Evolutionary conservation across 1,284 basidiomycete genomes (phyloP), one percentile per base, ranked within the genome.

Genomic region (Ceratobasidium sp.): DNA sequence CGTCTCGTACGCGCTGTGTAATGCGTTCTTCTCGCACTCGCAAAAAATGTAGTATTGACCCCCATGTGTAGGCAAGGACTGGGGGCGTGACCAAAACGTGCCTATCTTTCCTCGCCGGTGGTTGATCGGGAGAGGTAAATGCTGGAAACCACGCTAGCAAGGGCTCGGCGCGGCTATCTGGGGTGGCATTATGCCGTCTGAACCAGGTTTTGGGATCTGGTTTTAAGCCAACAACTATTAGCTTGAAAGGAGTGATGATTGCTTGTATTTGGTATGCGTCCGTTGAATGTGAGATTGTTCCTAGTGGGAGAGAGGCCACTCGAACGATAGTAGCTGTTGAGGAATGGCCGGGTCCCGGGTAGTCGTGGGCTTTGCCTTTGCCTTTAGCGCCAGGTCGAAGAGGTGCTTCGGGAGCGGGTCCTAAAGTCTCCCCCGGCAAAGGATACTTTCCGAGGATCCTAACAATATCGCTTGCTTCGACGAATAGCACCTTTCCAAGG

Each of bases 181-280:
- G 84, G 32, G 83, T 81, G 6, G 92, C 85, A 72, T 68, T 68
- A 43, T 89, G 82, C 67, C 85, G 86, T 73, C 94, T 88, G 76
- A 92, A 92, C 94, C 96, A 98, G 0, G 96, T 99, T 75, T 92
- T 88, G 2, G 97, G 92, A 0, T 87, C 85, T 0, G 97, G 97
- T 75, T 94, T 96, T 73, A 99, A 79, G 1, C 94, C 96, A 2
- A 98, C 93, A 42, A 99, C 85, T 3, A 99, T 93, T 15, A 99
- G 81, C 76, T 99, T 99, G 27, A 88, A 85, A 0, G 93, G 88
- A 0, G 96, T 98, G 43, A 99, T 83, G 55, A 99, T 79, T 0
- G 96, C 95, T 32, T 94, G 84, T 35, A 98, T 82, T 55, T 91
- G 86, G 76, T 95, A 92, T n/a, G 81, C 75, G 76, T 99, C 96